Evolutionary conservation across 495 filamentous ascomycete genomes (phyloP), one percentile per base, ranked within the genome.

Genomic region (Talaromyces proteolyticus): DNA sequence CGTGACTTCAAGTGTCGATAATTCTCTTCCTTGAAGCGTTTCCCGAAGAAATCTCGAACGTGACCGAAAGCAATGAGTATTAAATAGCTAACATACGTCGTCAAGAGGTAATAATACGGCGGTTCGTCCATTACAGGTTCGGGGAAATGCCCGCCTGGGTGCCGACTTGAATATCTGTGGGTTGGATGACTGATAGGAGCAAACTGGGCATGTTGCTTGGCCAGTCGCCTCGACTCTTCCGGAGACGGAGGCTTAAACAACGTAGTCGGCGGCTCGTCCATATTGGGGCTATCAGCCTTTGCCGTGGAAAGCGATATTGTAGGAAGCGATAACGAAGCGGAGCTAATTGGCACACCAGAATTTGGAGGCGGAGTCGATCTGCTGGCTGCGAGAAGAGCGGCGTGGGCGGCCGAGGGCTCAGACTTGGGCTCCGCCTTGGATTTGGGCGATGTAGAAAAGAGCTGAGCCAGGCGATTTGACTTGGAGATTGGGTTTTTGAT

Each of bases 51-150:
- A 67, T 98, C 93, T 56, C 93, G 82, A 34, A 95, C 80, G 62
- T 98, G 93, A 41, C 93, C 93, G 53, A 95, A 93, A 53, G 90
- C 82, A 61, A 98, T 97, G 58, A 98, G 79, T 55, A 97, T 86
- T 57, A 98, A 76, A 67, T 97, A 98, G 66, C 88, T 94, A 62
- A 98, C 86, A 73, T 97, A 97, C 49, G 93, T 98, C 21, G 93
- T 96, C 55, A 97, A 76, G 57, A 98, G 78, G 65, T 87, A 96
- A 72, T 91, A 97, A 74, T 96, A 96, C 17, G 92, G 89, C 17
- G 93, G 93, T 66, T 97, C 93, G 57, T 98, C 93, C 63, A 94
- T 88, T 52, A 96, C 74, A 4, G 91, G 90, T 25, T 89, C 80
- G 39, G 83, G 82, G 50, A 97, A 85, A 41, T 78, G 77, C 58